Percentiles rank a stretch among this genome's conserved stretches.
Evolutionary conservation across 2,329 filamentous ascomycete species (phyloP).

Genomic region (Cryphonectria japonica): DNA sequence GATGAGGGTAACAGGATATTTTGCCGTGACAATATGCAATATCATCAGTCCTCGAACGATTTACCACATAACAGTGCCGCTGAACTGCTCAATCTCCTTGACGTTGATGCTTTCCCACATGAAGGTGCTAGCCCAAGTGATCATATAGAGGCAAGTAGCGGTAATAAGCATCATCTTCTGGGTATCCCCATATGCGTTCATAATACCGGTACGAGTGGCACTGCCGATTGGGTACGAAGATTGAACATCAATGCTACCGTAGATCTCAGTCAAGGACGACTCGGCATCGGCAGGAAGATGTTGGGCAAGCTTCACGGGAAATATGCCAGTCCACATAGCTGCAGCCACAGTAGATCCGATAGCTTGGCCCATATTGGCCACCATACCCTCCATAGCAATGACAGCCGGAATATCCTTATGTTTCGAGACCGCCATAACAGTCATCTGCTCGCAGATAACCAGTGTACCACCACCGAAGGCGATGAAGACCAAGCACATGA

Average conservation of each 20-base stretch:
- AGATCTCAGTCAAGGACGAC: neutral
- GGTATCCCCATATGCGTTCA: neutral
- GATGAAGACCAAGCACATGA: conserved; percentile 66
- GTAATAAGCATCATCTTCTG: neutral
- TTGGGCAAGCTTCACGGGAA: neutral
- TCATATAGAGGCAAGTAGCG: neutral
- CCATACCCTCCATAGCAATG: neutral
- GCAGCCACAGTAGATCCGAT: neutral
- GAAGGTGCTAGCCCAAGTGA: neutral
- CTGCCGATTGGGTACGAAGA: neutral
- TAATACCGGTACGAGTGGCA: neutral
- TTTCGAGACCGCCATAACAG: neutral
- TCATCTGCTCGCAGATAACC: neutral
- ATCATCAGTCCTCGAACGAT: neutral
- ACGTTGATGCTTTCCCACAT: neutral
- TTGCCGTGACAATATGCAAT: no score
- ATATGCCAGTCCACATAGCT: neutral
- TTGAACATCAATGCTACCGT: neutral
- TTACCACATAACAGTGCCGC: neutral
- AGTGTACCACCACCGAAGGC: conserved; percentile 58
- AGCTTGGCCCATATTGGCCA: neutral
- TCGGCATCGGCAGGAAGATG: neutral
- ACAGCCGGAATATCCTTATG: neutral
- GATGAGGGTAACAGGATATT: no score
- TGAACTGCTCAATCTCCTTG: neutral